Percentiles rank a stretch among this genome's conserved stretches.
phyloP scores from a whole-genome alignment of 2,329 filamentous ascomycete genomes.

The Cadophora sp. region DNA sequence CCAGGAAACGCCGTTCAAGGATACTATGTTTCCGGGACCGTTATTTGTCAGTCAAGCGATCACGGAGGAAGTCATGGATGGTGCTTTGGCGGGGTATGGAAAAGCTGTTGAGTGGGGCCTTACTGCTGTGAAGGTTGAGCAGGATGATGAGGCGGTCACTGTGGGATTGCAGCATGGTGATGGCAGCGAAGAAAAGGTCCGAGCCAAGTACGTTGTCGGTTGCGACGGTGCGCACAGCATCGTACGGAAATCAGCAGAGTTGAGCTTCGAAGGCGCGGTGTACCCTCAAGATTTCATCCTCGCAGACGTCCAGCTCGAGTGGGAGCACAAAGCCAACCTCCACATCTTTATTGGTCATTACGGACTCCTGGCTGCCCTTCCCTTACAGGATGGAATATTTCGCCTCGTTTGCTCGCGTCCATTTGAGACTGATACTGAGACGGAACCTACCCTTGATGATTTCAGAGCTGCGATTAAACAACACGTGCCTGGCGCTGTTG shows the following conservation, averaged over 20 bases:
- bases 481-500: conserved; percentile 39
- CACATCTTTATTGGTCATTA: conserved; percentile 43
- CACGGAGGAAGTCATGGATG: conserved; percentile 46
- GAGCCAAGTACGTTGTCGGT: conserved; percentile 53
- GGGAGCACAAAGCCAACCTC: conserved; percentile 27
- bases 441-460: conserved; percentile 42
- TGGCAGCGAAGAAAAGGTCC: conserved; percentile 40
- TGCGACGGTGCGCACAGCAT: conserved; percentile 59
- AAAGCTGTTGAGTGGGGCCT: conserved; percentile 42
- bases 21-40: conserved; percentile 44
- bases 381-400: conserved; percentile 39
- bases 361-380: conserved; percentile 48
- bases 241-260: conserved; percentile 50
- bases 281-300: conserved; percentile 54
- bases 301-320: conserved; percentile 48
- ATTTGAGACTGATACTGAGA: conserved; percentile 21
- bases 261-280: conserved; percentile 50
- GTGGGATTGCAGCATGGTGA: conserved; percentile 36
- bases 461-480: conserved; percentile 44
- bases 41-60: conserved; percentile 46
- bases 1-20: conserved; percentile 35
- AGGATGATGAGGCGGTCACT: conserved; percentile 43
- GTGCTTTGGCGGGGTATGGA: conserved; percentile 40
- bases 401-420: conserved; percentile 41
- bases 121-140: conserved; percentile 41